Percentiles rank a stretch among this genome's conserved stretches.
Conservation (phyloP, 805 yeast genomes). For the Yamadazyma ubonensis region DNA sequence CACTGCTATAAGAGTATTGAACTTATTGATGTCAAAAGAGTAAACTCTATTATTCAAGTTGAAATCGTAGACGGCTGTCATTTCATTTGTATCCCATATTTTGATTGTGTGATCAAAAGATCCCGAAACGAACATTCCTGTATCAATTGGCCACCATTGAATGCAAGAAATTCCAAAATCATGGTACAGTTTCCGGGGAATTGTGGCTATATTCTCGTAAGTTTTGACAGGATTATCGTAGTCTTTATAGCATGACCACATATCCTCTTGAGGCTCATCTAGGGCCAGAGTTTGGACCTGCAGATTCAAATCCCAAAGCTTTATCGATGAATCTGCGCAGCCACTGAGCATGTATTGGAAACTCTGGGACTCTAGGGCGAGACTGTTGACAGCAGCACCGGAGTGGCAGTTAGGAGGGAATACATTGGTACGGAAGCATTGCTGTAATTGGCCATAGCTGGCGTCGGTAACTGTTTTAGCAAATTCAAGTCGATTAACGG, state of each 20-base stretch:
- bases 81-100: constrained; percentile 73
- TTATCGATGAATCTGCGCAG: constrained; percentile 67
- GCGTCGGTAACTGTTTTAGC: constrained; percentile 37
- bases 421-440: constrained; percentile 19
- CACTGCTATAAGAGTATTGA: constrained; percentile 61
- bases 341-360: constrained; percentile 61
- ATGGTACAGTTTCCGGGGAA: constrained; percentile 50
- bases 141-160: constrained; percentile 88
- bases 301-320: constrained; percentile 57
- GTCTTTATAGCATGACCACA: no score
- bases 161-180: constrained; percentile 69
- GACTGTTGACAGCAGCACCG: constrained; percentile 56
- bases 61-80: constrained; percentile 67
- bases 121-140: constrained; percentile 79
- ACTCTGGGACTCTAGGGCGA: constrained; percentile 52
- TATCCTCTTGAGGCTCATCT: no score
- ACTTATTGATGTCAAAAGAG: constrained; percentile 53
- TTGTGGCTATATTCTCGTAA: constrained; percentile 27
- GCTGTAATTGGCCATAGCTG: constrained; percentile 29
- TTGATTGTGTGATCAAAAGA: constrained; percentile 77
- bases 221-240: constrained; percentile 31
- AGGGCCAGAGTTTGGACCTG: not conserved
- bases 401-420: constrained; percentile 47
- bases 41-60: constrained; percentile 62
- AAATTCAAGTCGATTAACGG: constrained; percentile 31